Evolutionary conservation across 305 asterid species (phyloP), one percentile per base, ranked within the genome.

Genomic region (Fraxinus platypoda): DNA sequence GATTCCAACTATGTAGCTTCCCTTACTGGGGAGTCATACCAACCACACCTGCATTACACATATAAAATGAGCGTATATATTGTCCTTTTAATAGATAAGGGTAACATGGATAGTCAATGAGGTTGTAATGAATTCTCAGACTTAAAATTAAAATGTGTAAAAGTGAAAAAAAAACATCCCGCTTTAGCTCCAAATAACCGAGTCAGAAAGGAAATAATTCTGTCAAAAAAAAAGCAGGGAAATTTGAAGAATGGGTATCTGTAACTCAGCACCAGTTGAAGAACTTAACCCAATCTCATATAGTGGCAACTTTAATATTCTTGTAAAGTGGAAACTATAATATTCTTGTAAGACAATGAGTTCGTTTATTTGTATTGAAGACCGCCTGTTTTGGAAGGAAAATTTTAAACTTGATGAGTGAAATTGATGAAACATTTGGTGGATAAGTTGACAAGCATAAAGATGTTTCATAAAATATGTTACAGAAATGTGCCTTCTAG

Each of bases 1-100:
- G 75, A 34, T 30, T 57, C 59, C 35, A 37, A 70, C 41, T 62
- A 8, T 68, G 83, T 71, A 52, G 88, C 76, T 52, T 37, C 76
- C 54, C 8, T 91, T 86, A 92, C 84, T 87, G 81, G 52, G 97
- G 98, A 82, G 98, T 95, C 90, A 95, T 85, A 49, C 98, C 97
- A 84, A 95, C 94, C 30, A 95, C 93, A 25, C 98, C 98, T 95
- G 95, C 91, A 88, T 12, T 80, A 76, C 59, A 84, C 35, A 78
- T 13, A 25, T 41, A 64, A 25, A 8, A 84, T 31, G 74, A 64
- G 76, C 6, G 46, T 74, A 68, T 68, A 28, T 28, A 28, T 28
- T 3, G 21, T 9, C 35, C 7, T 68, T 68, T 26, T 11, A 68
- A 28, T 28, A n/a, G 17, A 28, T 13, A 28, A 68, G 9, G 8